Evolutionary conservation across 2,329 filamentous ascomycete species (phyloP).

Genomic region (Penicillium capsulatum): DNA sequence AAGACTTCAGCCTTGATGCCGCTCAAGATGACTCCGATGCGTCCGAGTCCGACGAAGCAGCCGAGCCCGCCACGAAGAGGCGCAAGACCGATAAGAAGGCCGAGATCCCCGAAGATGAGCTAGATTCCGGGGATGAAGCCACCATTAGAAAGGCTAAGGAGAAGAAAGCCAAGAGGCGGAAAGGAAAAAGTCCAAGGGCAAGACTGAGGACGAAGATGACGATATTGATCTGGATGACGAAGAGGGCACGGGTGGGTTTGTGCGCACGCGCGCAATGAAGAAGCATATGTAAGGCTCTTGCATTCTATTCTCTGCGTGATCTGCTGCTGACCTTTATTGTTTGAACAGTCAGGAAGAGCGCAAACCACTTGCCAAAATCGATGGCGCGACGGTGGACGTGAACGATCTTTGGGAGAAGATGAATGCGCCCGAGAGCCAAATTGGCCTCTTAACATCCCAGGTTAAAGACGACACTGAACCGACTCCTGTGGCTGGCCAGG

Average conservation of each 20-base stretch:
- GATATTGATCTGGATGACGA: slow-evolving; percentile 41
- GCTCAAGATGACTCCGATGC: slow-evolving; percentile 34
- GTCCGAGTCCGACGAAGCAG: slow-evolving; percentile 32
- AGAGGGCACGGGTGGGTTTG: slow-evolving; percentile 48
- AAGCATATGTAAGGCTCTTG: slow-evolving; percentile 40
- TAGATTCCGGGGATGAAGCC: slow-evolving; percentile 55
- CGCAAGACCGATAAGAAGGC: slow-evolving; percentile 29
- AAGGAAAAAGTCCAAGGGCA: slow-evolving; percentile 30
- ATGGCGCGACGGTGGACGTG: slow-evolving; percentile 53
- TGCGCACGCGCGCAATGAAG: slow-evolving; percentile 53
- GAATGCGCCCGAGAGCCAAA: slow-evolving; percentile 35
- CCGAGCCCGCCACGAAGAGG: slow-evolving; percentile 39
- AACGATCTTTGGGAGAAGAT: slow-evolving; percentile 53
- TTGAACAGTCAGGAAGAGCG: slow-evolving; percentile 44
- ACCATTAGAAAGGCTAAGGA: slow-evolving; percentile 50
- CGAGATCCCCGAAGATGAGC: slow-evolving; percentile 31
- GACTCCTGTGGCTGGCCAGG: slow-evolving; percentile 8
- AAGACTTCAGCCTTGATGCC: slow-evolving; percentile 37
- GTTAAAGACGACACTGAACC: slow-evolving; percentile 15
- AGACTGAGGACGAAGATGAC: slow-evolving; percentile 35
- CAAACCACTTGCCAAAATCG: slow-evolving; percentile 46
- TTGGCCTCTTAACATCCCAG: slow-evolving; percentile 12
- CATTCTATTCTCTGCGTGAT: not conserved
- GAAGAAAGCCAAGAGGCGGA: slow-evolving; percentile 39
- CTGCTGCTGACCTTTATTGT: not conserved